phyloP scores from a whole-genome alignment of 2,329 filamentous ascomycete genomes.

The Cladosporium halotolerans region DNA sequence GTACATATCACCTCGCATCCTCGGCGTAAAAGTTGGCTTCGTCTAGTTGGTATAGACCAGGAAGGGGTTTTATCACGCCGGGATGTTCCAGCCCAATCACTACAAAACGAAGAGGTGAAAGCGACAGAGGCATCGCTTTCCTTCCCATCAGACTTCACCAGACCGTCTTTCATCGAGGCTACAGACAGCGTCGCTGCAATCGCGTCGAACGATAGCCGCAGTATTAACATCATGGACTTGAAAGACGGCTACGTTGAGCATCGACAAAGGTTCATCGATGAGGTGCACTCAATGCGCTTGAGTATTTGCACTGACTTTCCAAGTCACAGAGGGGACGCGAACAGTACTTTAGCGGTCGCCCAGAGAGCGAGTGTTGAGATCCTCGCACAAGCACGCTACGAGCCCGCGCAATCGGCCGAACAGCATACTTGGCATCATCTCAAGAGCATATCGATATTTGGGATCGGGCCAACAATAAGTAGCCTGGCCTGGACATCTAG shows the following conservation, averaged over 20 bases:
- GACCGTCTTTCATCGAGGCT: constrained; percentile 17
- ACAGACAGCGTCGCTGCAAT: constrained; percentile 22
- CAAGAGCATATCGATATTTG: constrained; percentile 21
- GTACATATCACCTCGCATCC: constrained; percentile 7
- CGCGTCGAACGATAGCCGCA: constrained; percentile 15
- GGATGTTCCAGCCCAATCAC: background rate
- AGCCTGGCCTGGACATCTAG: constrained; percentile 64
- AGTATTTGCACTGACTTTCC: background rate
- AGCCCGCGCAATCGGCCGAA: constrained; percentile 2
- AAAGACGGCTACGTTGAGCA: constrained; percentile 28
- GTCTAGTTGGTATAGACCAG: background rate
- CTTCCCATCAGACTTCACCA: constrained; percentile 18
- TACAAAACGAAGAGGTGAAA: background rate
- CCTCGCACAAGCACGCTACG: constrained; percentile 23
- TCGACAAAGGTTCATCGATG: constrained; percentile 12
- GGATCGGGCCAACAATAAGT: constrained; percentile 19
- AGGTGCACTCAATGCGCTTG: background rate
- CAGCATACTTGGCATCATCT: constrained; percentile 22
- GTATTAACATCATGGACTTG: constrained; percentile 23
- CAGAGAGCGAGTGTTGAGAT: constrained; percentile 20
- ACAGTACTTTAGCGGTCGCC: constrained; percentile 24
- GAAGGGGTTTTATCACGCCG: constrained; percentile 5
- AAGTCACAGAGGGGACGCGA: constrained; percentile 2
- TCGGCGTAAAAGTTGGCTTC: constrained; percentile 5
- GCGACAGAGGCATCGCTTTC: background rate